Conservation (phyloP, 225 moss, liverwort and hornwort genomes). For the Anthoceros angustus region DNA sequence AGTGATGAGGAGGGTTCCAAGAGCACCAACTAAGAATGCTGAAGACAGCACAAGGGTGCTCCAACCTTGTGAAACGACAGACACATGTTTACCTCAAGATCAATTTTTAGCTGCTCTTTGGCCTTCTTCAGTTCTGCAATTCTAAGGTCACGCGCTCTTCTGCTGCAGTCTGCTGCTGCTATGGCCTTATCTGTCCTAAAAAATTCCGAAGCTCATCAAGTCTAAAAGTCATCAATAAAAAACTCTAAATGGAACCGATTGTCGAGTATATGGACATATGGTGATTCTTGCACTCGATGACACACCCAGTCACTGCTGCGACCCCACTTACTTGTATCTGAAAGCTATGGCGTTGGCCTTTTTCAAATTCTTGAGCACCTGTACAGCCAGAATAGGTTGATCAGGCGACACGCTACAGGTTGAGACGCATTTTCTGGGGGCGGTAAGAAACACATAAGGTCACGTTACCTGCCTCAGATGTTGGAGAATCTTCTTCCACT, state of each 20-base stretch:
- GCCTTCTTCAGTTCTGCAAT: conserved; percentile 19
- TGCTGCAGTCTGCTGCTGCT: conserved; percentile 34
- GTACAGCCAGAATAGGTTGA: background rate
- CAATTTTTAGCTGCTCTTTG: conserved; percentile 33
- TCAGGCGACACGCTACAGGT: background rate
- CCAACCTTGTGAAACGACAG: background rate
- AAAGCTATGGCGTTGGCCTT: conserved; percentile 46
- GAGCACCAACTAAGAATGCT: background rate
- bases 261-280: background rate
- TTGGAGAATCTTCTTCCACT: conserved; percentile 48
- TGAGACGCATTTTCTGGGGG: background rate
- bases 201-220: background rate
- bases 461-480: conserved; percentile 26
- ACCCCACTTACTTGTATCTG: conserved; percentile 48
- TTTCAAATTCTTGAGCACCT: conserved; percentile 63
- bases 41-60: background rate
- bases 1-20: background rate
- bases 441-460: background rate
- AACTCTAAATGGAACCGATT: background rate
- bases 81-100: conserved; percentile 24
- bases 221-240: background rate
- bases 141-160: conserved; percentile 28
- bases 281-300: background rate
- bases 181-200: conserved; percentile 51
- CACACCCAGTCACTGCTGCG: background rate